These are phyloP conservation scores for Parachaetomium inaequale DNA, from an alignment of 495 filamentous ascomycete genomes.

Conservation along the genomic window DNA sequence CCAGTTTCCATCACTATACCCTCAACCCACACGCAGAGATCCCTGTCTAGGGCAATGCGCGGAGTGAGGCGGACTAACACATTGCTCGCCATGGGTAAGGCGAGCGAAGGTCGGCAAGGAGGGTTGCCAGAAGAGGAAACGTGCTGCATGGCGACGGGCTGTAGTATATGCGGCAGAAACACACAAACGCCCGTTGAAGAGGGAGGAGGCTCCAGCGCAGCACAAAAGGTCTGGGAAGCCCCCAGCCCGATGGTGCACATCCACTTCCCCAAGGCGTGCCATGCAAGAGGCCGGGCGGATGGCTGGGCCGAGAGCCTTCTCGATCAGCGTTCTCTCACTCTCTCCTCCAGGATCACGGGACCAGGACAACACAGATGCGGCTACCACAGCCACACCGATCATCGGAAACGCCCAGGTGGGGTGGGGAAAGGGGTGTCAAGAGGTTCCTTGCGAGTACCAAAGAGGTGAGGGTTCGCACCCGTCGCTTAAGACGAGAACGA, in stretches of 20 bases:
- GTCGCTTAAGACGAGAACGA: not conserved
- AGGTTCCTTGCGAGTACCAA: not conserved
- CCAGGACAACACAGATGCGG: not conserved
- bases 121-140: slow-evolving; percentile 10
- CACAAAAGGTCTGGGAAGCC: not conserved
- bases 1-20: not conserved
- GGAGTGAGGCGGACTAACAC: slow-evolving; percentile 18
- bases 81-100: slow-evolving; percentile 19
- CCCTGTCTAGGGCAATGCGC: not conserved
- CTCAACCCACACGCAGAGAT: not conserved
- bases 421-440: not conserved
- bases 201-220: not conserved
- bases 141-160: not conserved
- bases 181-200: not conserved
- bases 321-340: not conserved
- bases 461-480: not conserved
- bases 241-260: slow-evolving; percentile 3
- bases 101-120: slow-evolving; percentile 3
- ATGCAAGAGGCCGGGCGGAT: not conserved
- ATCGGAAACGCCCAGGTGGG: not conserved
- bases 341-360: not conserved
- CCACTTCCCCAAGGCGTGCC: not conserved
- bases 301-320: not conserved
- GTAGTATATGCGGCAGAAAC: not conserved
- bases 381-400: slow-evolving; percentile 10